Evolutionary conservation across 1,139 yeast genomes (phyloP), one percentile per base, ranked within the genome.

Genomic region (Candida sp.): DNA sequence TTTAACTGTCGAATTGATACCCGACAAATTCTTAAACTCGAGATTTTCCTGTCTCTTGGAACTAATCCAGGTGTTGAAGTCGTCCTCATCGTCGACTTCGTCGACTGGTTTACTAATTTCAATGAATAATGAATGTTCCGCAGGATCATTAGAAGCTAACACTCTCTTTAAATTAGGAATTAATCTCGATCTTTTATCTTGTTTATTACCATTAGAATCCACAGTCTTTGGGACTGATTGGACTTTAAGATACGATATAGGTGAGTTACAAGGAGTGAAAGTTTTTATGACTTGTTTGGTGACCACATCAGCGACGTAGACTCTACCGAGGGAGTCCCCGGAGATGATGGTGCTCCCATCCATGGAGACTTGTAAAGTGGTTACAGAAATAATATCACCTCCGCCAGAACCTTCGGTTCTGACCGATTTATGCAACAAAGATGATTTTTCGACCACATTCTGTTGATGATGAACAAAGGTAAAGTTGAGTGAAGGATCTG

Each of bases 311-410:
- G 87, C 76, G 0, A 84, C 76, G 42, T 77, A 76, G 1, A 88
- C 80, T 33, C 79, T 72, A 1, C 98, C 98, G 19, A 59, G 58
- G 0, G 73, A 64, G 58, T 88, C 96, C 21, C 97, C 98, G 7
- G 91, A 80, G 2, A 87, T 68, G 7, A 93, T 56, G 37, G 70
- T 62, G 21, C 91, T 81, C 3, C 95, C 97, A 57, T 93, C 98
- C 56, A 86, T 69, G 1, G 91, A 82, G 3, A 88, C 62, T 2
- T 68, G 68, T 43, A 90, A 50, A 29, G 79, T 67, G 0, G 87
- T 77, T 5, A 85, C 78, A 6, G 43, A 32, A 4, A 48, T 50
- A 23, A 53, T n/a, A n/a, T n/a, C n/a, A n/a, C n/a, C n/a, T n/a
- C n/a, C n/a, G n/a, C n/a, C 45, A 8, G 39, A 36, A 2, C 49